Evolutionary conservation across 495 filamentous ascomycete genomes (phyloP).

Genomic region (Podospora appendiculata): DNA sequence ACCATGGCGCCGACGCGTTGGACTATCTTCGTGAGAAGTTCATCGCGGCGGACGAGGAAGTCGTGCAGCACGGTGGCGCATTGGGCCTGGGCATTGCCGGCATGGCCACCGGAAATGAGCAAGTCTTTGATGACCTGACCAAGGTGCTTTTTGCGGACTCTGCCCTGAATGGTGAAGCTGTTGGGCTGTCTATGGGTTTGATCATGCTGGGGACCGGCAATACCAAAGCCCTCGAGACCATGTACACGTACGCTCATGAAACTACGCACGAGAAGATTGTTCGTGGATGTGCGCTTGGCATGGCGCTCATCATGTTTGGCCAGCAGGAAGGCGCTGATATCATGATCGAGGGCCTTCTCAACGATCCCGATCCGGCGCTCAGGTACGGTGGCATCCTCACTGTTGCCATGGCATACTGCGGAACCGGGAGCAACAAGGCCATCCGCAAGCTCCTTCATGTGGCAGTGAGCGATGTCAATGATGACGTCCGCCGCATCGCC

Average conservation of each 20-base stretch:
- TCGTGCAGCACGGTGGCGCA: constrained; percentile 94
- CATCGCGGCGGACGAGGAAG: constrained; percentile 79
- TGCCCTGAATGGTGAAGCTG: constrained; percentile 92
- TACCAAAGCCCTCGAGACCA: constrained; percentile 79
- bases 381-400: constrained; percentile 98
- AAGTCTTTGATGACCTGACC: constrained; percentile 87
- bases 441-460: constrained; percentile 95
- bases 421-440: constrained; percentile 96
- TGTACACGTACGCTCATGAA: constrained; percentile 96
- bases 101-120: constrained; percentile 88
- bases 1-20: constrained; percentile 89
- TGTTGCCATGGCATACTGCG: constrained; percentile 95
- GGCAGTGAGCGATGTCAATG: constrained; percentile 96
- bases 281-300: constrained; percentile 87
- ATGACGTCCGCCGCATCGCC: constrained; percentile 93
- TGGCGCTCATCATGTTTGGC: constrained; percentile 98
- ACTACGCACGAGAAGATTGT: constrained; percentile 99
- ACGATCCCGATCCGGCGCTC: constrained; percentile 87
- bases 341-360: constrained; percentile 84
- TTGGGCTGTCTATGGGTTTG: constrained; percentile 89
- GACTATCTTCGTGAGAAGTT: constrained; percentile 85
- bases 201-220: constrained; percentile 97
- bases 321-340: constrained; percentile 92
- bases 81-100: constrained; percentile 92
- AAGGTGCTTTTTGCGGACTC: constrained; percentile 84